These are phyloP conservation scores for Yamagishiella unicocca DNA, from an alignment of 139 green algal species.

Conservation along the genomic window DNA sequence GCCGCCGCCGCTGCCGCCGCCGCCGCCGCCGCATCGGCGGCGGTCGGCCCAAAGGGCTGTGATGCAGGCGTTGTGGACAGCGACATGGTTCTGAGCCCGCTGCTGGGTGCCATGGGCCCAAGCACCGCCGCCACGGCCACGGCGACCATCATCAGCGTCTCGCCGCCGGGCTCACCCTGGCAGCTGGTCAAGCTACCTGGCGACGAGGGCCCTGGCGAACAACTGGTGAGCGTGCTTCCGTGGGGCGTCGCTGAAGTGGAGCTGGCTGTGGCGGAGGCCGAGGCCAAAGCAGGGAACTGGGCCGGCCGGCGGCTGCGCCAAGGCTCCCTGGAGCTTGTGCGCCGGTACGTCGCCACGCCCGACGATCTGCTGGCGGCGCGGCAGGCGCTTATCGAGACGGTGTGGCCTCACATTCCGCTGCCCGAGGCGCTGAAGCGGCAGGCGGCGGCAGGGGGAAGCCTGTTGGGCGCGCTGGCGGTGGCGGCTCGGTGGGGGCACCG, in stretches of 20 bases:
- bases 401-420: slow-evolving; percentile 27
- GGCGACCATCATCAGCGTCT: slow-evolving; percentile 38
- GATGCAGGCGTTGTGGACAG: background rate
- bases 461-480: background rate
- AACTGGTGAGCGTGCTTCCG: no score
- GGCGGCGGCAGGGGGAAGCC: background rate
- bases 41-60: no score
- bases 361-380: slow-evolving; percentile 19
- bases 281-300: background rate
- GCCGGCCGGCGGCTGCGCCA: slow-evolving; percentile 20
- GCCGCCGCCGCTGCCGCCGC: background rate
- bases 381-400: background rate
- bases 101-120: background rate
- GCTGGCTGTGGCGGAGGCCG: slow-evolving; percentile 7
- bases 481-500: background rate
- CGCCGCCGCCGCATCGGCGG: background rate
- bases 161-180: background rate
- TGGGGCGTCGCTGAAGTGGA: background rate
- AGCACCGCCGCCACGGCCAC: slow-evolving; percentile 3
- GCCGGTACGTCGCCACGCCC: slow-evolving; percentile 23
- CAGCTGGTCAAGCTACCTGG: no score
- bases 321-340: slow-evolving; percentile 30
- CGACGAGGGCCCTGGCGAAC: no score
- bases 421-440: background rate
- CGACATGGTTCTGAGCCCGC: background rate